Base-by-base conservation (phyloP, 2,329 filamentous ascomycete genomes). In the Aspergillus quadrilineatus region DNA sequence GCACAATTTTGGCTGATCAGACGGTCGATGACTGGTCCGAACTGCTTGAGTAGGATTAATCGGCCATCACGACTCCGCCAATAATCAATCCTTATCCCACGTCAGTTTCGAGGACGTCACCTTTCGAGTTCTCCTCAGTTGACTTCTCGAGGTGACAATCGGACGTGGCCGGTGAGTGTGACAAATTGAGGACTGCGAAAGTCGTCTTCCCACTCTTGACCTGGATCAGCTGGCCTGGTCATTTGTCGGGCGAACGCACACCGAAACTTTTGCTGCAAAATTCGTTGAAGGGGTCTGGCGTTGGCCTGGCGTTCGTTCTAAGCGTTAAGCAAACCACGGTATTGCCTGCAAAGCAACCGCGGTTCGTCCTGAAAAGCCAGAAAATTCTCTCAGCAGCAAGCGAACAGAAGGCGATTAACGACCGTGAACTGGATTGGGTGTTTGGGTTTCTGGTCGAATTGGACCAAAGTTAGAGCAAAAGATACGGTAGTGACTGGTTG, bases 31-130 rank as follows among this genome's bases (percentile, higher is more conserved):
- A 57, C 50, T 57, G 55, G 55, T 46, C 44, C 17, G 34, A 17
- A 50, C 50, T 46, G 39, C 53, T 57, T 50, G 51, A 50, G 28
- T 53, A 14, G 44, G 4, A 44, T 53, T 50, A 22, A 17, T 53
- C 30, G 10, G 50, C 26, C 26, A 37, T 26, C 50, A 44, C 12
- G 9, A 6, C 3, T 26, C 26, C 22, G 30, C 55, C 55, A 57
- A 57, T 57, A 34, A 53, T n/a, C 14, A n/a, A 4, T 15, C 15
- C 14, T 22, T 29, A 26, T 28, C 37, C 22, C 49, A 36, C 48
- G 44, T 49, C 41, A 30, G 22, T 15, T 14, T 14, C 41, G 9
- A 50, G 36, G 36, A 34, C 26, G 30, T 51, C 48, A 37, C 39
- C 34, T 41, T 22, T 22, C 22, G 22, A 22, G 22, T 22, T 44